phyloP scores from a whole-genome alignment of 352 stramenopile genomes.

The Phytophthora agathidicida region DNA sequence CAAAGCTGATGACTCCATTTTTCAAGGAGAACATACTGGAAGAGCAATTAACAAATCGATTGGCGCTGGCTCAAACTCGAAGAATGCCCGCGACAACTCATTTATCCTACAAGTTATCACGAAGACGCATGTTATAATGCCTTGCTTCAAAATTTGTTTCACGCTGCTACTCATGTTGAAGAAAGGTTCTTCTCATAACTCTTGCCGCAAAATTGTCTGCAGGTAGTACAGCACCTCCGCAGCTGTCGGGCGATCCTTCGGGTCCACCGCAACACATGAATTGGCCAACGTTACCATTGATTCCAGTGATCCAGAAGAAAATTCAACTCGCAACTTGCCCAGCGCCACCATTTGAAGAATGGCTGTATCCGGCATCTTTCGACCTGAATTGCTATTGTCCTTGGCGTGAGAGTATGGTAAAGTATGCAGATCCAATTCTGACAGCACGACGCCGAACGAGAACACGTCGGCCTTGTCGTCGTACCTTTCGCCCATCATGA shows the following conservation, averaged over 20 bases:
- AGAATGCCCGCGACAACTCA: too few species aligned
- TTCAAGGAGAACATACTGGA: too few species aligned
- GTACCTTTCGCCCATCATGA: slow-evolving; percentile 43
- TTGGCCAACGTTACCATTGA: slow-evolving; percentile 26
- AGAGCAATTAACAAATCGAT: too few species aligned
- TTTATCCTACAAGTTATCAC: too few species aligned
- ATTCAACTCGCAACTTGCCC: slow-evolving; percentile 40
- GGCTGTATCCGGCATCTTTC: slow-evolving; percentile 20
- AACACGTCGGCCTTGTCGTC: slow-evolving; percentile 31
- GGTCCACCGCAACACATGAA: slow-evolving; percentile 35
- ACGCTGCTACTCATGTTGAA: too few species aligned
- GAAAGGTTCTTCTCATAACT: slow-evolving; percentile 1
- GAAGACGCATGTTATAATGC: too few species aligned
- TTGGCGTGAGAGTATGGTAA: slow-evolving; percentile 36
- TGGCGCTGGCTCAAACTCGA: too few species aligned
- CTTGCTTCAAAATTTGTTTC: background rate
- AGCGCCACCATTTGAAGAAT: slow-evolving; percentile 40
- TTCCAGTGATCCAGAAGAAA: slow-evolving; percentile 27
- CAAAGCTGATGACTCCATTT: slow-evolving; percentile 2
- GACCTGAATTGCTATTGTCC: slow-evolving; percentile 9
- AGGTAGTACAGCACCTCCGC: slow-evolving; percentile 35
- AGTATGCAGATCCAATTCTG: slow-evolving; percentile 31
- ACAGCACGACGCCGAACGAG: slow-evolving; percentile 38
- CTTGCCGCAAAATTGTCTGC: slow-evolving; percentile 15
- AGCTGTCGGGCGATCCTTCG: slow-evolving; percentile 34